Conservation (phyloP, 2,329 filamentous ascomycete genomes). For the Tolypocladium endophyticum region DNA sequence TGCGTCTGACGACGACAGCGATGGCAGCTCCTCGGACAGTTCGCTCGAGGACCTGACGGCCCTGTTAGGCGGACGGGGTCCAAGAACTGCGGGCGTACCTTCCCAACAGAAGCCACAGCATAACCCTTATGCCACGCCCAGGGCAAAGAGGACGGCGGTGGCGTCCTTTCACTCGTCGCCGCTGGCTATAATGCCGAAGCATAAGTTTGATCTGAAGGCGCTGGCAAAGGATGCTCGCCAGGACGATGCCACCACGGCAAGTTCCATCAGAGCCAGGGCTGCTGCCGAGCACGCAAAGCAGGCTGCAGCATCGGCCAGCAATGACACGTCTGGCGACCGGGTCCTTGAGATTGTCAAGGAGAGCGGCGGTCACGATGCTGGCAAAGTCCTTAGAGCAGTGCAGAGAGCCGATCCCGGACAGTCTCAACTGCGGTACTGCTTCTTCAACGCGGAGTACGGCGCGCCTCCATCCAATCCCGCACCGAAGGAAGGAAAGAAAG, state of each 20-base stretch:
- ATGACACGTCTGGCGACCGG: conserved; percentile 10
- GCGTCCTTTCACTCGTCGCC: conserved; percentile 33
- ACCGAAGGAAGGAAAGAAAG: conserved; percentile 21
- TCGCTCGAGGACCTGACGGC: conserved; percentile 43
- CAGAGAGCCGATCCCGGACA: conserved; percentile 34
- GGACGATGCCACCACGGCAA: conserved; percentile 50
- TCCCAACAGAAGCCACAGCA: conserved; percentile 1
- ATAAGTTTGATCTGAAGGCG: conserved; percentile 53
- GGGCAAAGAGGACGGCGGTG: conserved; percentile 33
- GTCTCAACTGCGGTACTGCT: conserved; percentile 31
- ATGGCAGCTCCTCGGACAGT: conserved; percentile 42
- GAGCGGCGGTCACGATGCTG: conserved; percentile 31
- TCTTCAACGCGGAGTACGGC: conserved; percentile 31
- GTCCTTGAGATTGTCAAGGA: conserved; percentile 21
- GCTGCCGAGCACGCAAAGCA: conserved; percentile 14
- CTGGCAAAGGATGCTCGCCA: conserved; percentile 48
- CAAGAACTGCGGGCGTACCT: conserved; percentile 6
- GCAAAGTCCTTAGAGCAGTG: conserved; percentile 36
- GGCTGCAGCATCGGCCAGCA: conserved; percentile 1
- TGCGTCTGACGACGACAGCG: conserved; percentile 62
- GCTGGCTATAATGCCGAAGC: conserved; percentile 39
- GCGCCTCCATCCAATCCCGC: conserved; percentile 13
- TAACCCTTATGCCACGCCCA: conserved; percentile 29
- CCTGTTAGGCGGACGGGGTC: conserved; percentile 17
- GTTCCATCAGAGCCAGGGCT: conserved; percentile 32